These are phyloP conservation scores for Cutaneotrichosporon sp. DNA, from an alignment of 1,284 basidiomycete genomes.

Conservation along the genomic window DNA sequence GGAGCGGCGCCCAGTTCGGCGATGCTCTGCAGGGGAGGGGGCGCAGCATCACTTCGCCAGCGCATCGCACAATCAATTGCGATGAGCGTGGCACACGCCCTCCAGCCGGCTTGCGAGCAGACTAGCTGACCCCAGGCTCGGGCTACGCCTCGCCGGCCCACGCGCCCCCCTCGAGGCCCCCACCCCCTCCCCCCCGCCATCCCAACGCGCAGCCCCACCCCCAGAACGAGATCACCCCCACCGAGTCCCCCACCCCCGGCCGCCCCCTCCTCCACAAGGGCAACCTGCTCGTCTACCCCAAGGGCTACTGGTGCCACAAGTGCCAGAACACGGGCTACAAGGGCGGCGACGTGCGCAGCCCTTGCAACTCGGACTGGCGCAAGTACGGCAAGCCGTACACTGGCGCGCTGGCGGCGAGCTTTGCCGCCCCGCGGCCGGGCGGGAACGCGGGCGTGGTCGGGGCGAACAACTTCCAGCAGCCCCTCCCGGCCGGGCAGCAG, in stretches of 20 bases:
- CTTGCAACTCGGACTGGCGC: constrained; percentile 43
- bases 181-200: constrained; percentile 18
- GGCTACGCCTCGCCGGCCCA: constrained; percentile 5
- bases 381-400: constrained; percentile 51
- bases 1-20: too few relatives aligned
- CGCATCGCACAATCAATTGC: too few relatives aligned
- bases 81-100: too few relatives aligned
- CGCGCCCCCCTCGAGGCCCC: not conserved
- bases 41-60: too few relatives aligned
- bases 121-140: not conserved
- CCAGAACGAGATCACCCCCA: constrained; percentile 31
- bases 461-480: constrained; percentile 45
- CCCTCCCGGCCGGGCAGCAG: constrained; percentile 30
- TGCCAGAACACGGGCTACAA: constrained; percentile 54
- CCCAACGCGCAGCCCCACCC: not conserved
- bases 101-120: not conserved
- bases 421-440: constrained; percentile 26
- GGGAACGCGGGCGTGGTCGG: constrained; percentile 33
- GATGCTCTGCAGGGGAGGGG: not conserved
- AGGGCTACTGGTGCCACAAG: constrained; percentile 42
- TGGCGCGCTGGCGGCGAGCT: constrained; percentile 46
- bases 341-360: constrained; percentile 44
- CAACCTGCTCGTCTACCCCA: constrained; percentile 50
- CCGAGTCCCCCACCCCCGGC: constrained; percentile 46
- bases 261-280: constrained; percentile 45